A percentile compares a stretch with the other conserved stretches of the same genome.
These are phyloP conservation scores for Holtermanniella nyarrowii DNA, from an alignment of 768 basidiomycete species.

Conservation along the genomic window DNA sequence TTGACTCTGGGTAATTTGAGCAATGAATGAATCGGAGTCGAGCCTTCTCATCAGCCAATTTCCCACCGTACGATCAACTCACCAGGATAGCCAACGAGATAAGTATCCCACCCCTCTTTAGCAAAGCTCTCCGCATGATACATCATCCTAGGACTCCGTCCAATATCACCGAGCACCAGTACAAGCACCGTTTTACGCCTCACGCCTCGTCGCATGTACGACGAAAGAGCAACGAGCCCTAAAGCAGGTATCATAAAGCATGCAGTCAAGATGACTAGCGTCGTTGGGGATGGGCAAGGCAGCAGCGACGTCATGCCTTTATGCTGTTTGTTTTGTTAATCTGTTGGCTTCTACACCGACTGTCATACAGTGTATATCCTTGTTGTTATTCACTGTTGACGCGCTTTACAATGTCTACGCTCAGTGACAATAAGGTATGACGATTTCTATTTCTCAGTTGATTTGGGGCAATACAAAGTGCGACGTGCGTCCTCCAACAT, in stretches of 20 bases:
- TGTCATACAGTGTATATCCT: too few relatives aligned
- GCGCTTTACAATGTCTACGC: too few relatives aligned
- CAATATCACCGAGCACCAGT: conserved; percentile 89
- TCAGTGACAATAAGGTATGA: too few relatives aligned
- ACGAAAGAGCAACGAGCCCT: background rate
- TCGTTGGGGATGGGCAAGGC: background rate
- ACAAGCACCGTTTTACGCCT: conserved; percentile 59
- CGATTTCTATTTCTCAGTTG: too few relatives aligned
- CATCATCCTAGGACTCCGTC: conserved; percentile 95
- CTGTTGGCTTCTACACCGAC: too few relatives aligned
- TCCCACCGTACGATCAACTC: conserved; percentile 15
- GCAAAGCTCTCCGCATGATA: conserved; percentile 93
- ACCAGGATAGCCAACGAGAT: conserved; percentile 81
- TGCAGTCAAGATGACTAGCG: background rate
- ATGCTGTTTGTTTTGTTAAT: too few relatives aligned
- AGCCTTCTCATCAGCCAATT: conserved; percentile 47
- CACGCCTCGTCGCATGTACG: background rate
- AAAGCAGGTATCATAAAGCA: background rate
- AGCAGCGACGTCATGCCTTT: background rate
- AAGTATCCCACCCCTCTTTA: conserved; percentile 62
- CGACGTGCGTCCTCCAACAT: too few relatives aligned
- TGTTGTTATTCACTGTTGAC: too few relatives aligned
- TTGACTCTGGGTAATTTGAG: conserved; percentile 56
- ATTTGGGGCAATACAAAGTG: too few relatives aligned
- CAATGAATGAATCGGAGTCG: conserved; percentile 64